These are phyloP conservation scores for Taphrina confusa DNA, from an alignment of 1,139 yeast species.

Conservation along the genomic window DNA sequence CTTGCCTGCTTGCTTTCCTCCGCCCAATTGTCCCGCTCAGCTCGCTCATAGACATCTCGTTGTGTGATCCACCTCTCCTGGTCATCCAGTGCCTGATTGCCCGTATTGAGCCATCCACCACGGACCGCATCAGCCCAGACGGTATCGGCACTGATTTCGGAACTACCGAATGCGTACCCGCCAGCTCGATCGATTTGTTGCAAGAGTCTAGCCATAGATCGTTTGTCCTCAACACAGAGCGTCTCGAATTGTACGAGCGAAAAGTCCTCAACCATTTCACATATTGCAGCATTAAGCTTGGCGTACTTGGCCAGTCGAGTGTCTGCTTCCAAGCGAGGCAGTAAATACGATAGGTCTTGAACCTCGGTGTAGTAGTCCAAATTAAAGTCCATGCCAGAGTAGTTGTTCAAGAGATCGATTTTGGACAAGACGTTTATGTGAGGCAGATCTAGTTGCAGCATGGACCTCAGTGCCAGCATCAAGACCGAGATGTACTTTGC, in stretches of 20 bases:
- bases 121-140: constrained; percentile 95
- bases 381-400: constrained; percentile 58
- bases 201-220: constrained; percentile 78
- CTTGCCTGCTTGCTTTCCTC: constrained; percentile 7
- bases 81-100: constrained; percentile 58
- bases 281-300: constrained; percentile 72
- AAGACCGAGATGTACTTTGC: constrained; percentile 87
- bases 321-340: constrained; percentile 72
- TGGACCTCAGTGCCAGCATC: constrained; percentile 78
- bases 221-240: constrained; percentile 81
- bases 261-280: constrained; percentile 82
- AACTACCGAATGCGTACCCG: constrained; percentile 89
- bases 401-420: constrained; percentile 74
- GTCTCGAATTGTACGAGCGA: constrained; percentile 88
- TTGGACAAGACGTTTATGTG: constrained; percentile 90
- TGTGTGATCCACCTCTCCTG: constrained; percentile 96
- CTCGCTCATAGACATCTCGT: constrained; percentile 70
- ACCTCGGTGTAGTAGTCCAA: constrained; percentile 90
- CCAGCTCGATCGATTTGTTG: constrained; percentile 82
- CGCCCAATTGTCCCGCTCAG: constrained; percentile 56
- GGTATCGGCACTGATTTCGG: constrained; percentile 92
- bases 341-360: constrained; percentile 70
- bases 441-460: constrained; percentile 90
- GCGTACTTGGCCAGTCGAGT: constrained; percentile 62
- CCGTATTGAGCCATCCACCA: constrained; percentile 60